Percentiles rank a stretch among this genome's conserved stretches.
phyloP scores from a whole-genome alignment of 495 filamentous ascomycete species.

The Lepidopterella palustris region DNA sequence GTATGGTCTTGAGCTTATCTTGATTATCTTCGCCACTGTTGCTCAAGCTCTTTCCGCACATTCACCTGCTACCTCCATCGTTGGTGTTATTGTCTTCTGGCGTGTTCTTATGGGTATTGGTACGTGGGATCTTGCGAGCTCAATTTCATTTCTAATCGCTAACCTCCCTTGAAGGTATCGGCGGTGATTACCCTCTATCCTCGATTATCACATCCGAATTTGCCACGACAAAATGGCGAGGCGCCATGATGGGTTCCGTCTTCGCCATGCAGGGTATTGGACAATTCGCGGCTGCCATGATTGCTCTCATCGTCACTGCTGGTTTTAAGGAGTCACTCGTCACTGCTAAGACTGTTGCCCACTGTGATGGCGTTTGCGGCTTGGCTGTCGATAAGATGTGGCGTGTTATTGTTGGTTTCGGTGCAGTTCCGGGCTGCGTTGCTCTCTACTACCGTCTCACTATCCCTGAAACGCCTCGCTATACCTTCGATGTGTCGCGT shows the following conservation, averaged over 20 bases:
- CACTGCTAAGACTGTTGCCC: slow-evolving; percentile 40
- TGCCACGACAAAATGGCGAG: slow-evolving; percentile 76
- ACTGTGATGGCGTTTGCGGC: slow-evolving; percentile 59
- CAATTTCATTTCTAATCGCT: neutral
- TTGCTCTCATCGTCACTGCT: slow-evolving; percentile 62
- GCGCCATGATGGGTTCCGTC: slow-evolving; percentile 83
- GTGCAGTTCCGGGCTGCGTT: slow-evolving; percentile 67
- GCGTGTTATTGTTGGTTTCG: slow-evolving; percentile 70
- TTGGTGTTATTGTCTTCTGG: slow-evolving; percentile 83
- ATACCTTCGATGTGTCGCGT: slow-evolving; percentile 73
- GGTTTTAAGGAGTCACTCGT: slow-evolving; percentile 67
- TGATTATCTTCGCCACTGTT: slow-evolving; percentile 81
- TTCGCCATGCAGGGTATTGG: slow-evolving; percentile 82
- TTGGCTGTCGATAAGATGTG: slow-evolving; percentile 82
- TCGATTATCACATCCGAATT: slow-evolving; percentile 82
- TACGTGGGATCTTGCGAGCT: slow-evolving; percentile 16
- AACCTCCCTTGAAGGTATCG: slow-evolving; percentile 53
- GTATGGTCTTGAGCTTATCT: slow-evolving; percentile 82
- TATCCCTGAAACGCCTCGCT: slow-evolving; percentile 77
- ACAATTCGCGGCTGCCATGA: slow-evolving; percentile 62
- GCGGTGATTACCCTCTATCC: slow-evolving; percentile 80
- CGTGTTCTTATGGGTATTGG: slow-evolving; percentile 62
- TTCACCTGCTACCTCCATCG: slow-evolving; percentile 62
- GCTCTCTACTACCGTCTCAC: slow-evolving; percentile 83
- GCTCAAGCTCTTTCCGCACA: slow-evolving; percentile 65